Percentiles rank a stretch among this genome's conserved stretches.
Evolutionary conservation across 495 filamentous ascomycete species (phyloP).

Genomic region (Corynascus novoguineensis): DNA sequence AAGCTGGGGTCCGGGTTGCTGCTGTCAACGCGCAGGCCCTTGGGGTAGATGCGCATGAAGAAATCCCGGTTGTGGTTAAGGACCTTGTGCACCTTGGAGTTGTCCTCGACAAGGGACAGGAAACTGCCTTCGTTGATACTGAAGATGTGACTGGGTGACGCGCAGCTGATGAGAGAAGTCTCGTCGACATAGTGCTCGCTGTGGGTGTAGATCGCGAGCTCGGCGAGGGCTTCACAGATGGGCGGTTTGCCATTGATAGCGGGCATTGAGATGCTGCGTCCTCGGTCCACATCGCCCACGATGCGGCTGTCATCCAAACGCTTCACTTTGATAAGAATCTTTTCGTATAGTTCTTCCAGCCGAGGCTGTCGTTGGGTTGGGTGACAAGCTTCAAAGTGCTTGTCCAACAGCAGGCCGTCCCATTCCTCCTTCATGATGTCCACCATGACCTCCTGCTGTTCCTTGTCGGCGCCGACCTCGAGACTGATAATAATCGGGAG

Average conservation of each 20-base stretch:
- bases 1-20: conserved; percentile 79
- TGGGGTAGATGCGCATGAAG: conserved; percentile 89
- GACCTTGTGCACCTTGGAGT: conserved; percentile 42
- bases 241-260: conserved; percentile 43
- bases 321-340: conserved; percentile 91
- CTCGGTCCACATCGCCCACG: conserved; percentile 21
- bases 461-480: conserved; percentile 74
- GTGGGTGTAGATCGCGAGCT: conserved; percentile 77
- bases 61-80: conserved; percentile 75
- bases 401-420: conserved; percentile 64
- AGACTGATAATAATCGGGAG: conserved; percentile 84
- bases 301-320: conserved; percentile 46
- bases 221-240: conserved; percentile 64
- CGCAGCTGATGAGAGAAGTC: conserved; percentile 43
- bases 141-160: conserved; percentile 74
- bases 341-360: conserved; percentile 62
- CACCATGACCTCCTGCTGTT: conserved; percentile 87
- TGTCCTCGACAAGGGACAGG: conserved; percentile 50
- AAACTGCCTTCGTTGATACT: conserved; percentile 75
- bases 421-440: conserved; percentile 87
- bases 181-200: conserved; percentile 72
- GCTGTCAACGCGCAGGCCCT: conserved; percentile 68
- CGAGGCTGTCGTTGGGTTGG: conserved; percentile 59
- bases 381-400: conserved; percentile 36
- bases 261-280: conserved; percentile 23